These are phyloP conservation scores for Asterophora lycoperdoides DNA, from an alignment of 768 basidiomycete genomes.

Conservation along the genomic window DNA sequence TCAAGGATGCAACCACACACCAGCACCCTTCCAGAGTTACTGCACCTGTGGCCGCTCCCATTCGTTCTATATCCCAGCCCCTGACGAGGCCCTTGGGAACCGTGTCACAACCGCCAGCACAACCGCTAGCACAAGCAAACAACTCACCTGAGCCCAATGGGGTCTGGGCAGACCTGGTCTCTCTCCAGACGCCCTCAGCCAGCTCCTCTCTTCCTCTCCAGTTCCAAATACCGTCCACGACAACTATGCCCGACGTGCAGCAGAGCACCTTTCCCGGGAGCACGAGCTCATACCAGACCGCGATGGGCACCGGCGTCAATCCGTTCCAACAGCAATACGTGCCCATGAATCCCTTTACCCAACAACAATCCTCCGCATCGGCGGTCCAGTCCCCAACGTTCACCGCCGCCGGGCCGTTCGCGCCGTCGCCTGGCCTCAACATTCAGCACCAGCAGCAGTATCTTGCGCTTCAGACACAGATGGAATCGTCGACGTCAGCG, in stretches of 20 bases:
- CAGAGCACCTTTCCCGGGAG: slow-evolving; percentile 9
- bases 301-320: slow-evolving; percentile 23
- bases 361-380: slow-evolving; percentile 15
- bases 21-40: slow-evolving; percentile 18
- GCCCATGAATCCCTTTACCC: slow-evolving; percentile 27
- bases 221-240: slow-evolving; percentile 24
- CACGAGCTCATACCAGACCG: slow-evolving; percentile 17
- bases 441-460: slow-evolving; percentile 12
- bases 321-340: slow-evolving; percentile 24
- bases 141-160: slow-evolving; percentile 23
- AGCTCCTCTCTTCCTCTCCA: slow-evolving; percentile 53
- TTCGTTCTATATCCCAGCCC: slow-evolving; percentile 21
- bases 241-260: slow-evolving; percentile 3
- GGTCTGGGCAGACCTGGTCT: slow-evolving; percentile 58
- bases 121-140: slow-evolving; percentile 17
- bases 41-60: slow-evolving; percentile 10
- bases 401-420: neutral
- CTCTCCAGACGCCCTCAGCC: slow-evolving; percentile 39
- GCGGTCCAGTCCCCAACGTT: slow-evolving; percentile 6
- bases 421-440: slow-evolving; percentile 6
- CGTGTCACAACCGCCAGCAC: slow-evolving; percentile 17
- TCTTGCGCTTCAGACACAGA: slow-evolving; percentile 19
- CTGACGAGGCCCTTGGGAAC: slow-evolving; percentile 17
- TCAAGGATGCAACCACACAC: slow-evolving; percentile 9
- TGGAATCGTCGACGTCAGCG: slow-evolving; percentile 19